phyloP scores from a whole-genome alignment of 257 asterid genomes.

The Plantago major region DNA sequence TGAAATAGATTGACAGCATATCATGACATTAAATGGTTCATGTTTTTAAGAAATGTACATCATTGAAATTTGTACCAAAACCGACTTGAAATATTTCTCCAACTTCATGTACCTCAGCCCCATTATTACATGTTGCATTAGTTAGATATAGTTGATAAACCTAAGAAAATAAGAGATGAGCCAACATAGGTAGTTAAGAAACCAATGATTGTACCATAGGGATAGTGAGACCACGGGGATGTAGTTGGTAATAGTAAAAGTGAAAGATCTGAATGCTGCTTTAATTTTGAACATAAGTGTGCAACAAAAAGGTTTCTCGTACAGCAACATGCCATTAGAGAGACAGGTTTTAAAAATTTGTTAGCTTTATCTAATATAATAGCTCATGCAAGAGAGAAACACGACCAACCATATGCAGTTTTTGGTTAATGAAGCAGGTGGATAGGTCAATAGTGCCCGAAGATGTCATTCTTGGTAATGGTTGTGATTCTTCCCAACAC shows the following conservation, averaged over 20 bases:
- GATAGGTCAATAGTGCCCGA: slow-evolving; percentile 67
- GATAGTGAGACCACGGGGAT: slow-evolving; percentile 7
- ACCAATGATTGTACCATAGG: no score
- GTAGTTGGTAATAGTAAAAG: slow-evolving; percentile 1
- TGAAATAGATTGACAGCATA: slow-evolving; percentile 1
- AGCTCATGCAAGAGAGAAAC: slow-evolving; percentile 10
- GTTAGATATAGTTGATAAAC: background rate
- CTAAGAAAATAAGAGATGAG: background rate
- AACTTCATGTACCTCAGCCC: background rate
- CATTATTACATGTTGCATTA: background rate
- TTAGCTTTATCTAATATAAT: background rate
- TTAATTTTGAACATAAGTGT: background rate
- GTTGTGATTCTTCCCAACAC: slow-evolving; percentile 97
- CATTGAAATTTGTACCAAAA: background rate
- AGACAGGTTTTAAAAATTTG: background rate
- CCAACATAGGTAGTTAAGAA: no score
- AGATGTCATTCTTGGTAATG: slow-evolving; percentile 70
- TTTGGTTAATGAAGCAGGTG: slow-evolving; percentile 80
- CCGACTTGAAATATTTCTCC: background rate
- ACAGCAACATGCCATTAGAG: slow-evolving; percentile 1
- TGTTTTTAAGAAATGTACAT: background rate
- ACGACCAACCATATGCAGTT: slow-evolving; percentile 77
- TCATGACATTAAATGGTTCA: slow-evolving; percentile 7
- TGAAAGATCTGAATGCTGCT: background rate
- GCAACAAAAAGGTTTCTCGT: background rate